Base-by-base conservation (phyloP, 805 yeast species). In the Clavispora fructus region DNA sequence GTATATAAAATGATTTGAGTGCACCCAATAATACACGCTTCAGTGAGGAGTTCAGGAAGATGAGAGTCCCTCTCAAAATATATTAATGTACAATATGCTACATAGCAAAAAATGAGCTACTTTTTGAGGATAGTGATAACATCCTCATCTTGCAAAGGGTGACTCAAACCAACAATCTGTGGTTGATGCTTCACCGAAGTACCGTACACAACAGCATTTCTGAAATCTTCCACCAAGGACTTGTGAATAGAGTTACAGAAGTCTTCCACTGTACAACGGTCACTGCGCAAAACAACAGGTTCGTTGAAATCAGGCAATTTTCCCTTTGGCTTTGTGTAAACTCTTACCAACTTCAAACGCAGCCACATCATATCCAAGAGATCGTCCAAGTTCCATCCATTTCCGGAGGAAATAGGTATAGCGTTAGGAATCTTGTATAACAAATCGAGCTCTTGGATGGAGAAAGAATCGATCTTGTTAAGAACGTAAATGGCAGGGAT, bases 331-430 rank as follows among this genome's bases (percentile, higher is more conserved):
- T 92, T 94, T 7, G 99, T 94, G 69, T 92, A 94, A 17, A 94
- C 97, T 63, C 99, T 82, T 35, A 92, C 98, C 60, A 94, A 74
- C 56, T 87, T 83, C 59, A 94, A 78, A 63, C 85, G 80, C 45
- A 83, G 87, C 99, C 99, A 94, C 98, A 94, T 94, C 63, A 82
- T 75, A 61, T 92, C 96, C 56, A 94, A 74, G 56, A 94, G 76
- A 68, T 92, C 98, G 67, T 94, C 99, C 62, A 94, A 73, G 63
- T 94, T 94, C 99, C 99, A 94, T 55, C 95, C 96, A 62, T 86
- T 78, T 52, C 95, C 98, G 7, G 97, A 86, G 9, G 97, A 87
- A 50, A 94, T 92, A 35, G 99, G 99, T 43, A 94, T 95, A 7
- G 98, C 97, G 68, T 94, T 83, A 42, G 99, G 99, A 58, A 94